phyloP scores from a whole-genome alignment of 495 filamentous ascomycete species.

The Penicillium waksmanii region DNA sequence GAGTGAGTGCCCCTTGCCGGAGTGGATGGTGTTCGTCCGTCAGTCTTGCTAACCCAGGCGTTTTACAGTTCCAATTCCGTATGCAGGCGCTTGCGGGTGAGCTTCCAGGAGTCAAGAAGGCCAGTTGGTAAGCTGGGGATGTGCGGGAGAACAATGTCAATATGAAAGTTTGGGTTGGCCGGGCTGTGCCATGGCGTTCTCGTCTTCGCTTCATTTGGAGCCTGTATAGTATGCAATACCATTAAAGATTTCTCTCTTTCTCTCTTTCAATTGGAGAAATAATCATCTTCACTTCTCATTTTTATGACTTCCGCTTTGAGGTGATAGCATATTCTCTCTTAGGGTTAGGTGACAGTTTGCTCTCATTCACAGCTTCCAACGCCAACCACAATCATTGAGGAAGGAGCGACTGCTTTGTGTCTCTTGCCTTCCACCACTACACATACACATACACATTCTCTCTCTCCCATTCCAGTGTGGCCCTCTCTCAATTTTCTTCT shows the following conservation, averaged over 20 bases:
- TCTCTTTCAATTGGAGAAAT: background rate
- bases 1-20: conserved; percentile 62
- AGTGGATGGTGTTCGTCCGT: background rate
- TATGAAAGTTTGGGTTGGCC: conserved; percentile 27
- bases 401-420: background rate
- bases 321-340: background rate
- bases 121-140: conserved; percentile 72
- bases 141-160: conserved; percentile 14
- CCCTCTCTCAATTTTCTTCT: background rate
- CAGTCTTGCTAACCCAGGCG: background rate
- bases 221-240: conserved; percentile 40
- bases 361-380: background rate
- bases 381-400: background rate
- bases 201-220: conserved; percentile 28
- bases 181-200: conserved; percentile 37
- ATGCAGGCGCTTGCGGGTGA: conserved; percentile 85
- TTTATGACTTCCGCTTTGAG: no score
- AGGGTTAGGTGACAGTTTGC: background rate
- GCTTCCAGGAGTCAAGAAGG: conserved; percentile 92
- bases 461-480: background rate
- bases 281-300: background rate
- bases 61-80: conserved; percentile 82
- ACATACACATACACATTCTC: background rate
- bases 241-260: conserved; percentile 9
- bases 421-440: background rate